Conservation (phyloP, 176 grass and related monocot species). For the Panicum miliaceum region DNA sequence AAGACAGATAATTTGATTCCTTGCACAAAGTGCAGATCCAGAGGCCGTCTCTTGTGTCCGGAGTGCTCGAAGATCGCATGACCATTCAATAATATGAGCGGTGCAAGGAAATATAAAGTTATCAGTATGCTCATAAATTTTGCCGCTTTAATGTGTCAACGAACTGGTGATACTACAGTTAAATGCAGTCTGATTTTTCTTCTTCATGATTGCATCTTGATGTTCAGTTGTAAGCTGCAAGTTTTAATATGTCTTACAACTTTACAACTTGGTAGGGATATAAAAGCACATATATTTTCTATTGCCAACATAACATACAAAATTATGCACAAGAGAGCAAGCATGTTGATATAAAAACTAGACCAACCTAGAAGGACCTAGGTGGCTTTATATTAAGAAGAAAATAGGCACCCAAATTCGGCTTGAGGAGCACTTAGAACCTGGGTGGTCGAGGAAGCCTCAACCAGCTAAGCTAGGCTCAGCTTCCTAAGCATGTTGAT, state of each 20-base stretch:
- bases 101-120: not conserved
- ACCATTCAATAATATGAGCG: not conserved
- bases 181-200: not conserved
- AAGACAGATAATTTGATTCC: conserved; percentile 49
- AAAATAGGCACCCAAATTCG: no score
- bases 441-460: no score
- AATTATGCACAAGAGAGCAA: no score
- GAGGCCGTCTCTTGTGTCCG: conserved; percentile 64
- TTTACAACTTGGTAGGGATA: not conserved
- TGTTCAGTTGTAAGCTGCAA: not conserved
- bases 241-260: not conserved
- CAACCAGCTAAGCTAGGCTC: no score
- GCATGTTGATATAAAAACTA: no score
- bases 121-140: not conserved
- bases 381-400: no score
- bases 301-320: not conserved
- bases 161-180: not conserved
- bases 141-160: not conserved
- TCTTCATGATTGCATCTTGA: not conserved
- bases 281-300: not conserved
- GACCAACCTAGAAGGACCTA: no score
- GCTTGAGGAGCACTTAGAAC: no score
- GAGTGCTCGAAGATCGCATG: conserved; percentile 58
- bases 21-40: conserved; percentile 77
- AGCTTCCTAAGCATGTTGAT: not conserved